phyloP scores from a whole-genome alignment of 116 monocot genomes.

The Cymodocea nodosa region DNA sequence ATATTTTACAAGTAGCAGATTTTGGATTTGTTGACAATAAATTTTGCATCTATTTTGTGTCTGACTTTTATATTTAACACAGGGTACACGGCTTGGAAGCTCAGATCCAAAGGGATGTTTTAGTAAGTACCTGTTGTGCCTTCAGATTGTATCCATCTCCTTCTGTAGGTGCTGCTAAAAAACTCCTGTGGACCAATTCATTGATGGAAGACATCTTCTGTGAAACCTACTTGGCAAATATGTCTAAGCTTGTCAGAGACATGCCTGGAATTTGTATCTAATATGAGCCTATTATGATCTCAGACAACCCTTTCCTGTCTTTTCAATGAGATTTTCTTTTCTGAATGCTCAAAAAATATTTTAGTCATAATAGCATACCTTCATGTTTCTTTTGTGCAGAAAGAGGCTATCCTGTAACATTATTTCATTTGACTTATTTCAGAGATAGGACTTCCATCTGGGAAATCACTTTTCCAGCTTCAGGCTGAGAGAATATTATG shows the following conservation, averaged over 20 bases:
- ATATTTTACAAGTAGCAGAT: not conserved
- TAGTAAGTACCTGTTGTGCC: constrained; percentile 46
- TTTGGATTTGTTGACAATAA: not conserved
- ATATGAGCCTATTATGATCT: no score
- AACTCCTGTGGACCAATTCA: no score
- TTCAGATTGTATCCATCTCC: not conserved
- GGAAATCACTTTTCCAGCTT: constrained; percentile 93
- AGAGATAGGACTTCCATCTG: constrained; percentile 97
- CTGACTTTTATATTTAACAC: constrained; percentile 2
- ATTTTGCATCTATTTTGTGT: not conserved
- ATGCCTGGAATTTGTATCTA: no score
- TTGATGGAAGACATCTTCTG: no score
- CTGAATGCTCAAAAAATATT: no score
- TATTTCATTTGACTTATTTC: not conserved
- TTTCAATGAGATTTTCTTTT: no score
- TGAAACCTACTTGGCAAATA: not conserved
- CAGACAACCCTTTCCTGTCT: no score
- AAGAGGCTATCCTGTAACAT: no score
- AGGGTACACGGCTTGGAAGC: constrained; percentile 97
- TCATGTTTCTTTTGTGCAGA: no score
- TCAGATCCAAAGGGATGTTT: constrained; percentile 99
- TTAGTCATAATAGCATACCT: no score
- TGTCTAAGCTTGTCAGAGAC: no score
- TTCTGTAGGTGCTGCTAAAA: not conserved
- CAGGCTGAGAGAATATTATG: constrained; percentile 93